Evolutionary conservation across 257 asterid species (phyloP).

Genomic region (Solanum pennellii): DNA sequence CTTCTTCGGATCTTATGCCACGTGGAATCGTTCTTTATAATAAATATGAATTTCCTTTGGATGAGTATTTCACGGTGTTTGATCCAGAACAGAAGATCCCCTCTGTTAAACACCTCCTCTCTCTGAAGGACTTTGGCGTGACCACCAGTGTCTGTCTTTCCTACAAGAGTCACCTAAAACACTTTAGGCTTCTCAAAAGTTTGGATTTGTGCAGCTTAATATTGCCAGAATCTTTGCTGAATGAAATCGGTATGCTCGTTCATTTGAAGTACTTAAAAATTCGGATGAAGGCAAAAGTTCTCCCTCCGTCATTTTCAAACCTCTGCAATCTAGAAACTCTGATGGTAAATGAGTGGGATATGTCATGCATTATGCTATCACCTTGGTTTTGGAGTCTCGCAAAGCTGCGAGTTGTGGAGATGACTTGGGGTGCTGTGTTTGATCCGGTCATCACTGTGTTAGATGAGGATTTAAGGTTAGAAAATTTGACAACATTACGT

Average conservation of each 20-base stretch:
- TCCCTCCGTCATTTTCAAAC: neutral
- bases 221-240: no score
- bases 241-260: neutral
- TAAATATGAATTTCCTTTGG: neutral
- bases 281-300: neutral
- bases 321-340: neutral
- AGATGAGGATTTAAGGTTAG: neutral
- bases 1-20: neutral
- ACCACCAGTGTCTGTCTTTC: no score
- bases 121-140: neutral
- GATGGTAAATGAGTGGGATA: neutral
- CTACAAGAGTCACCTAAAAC: no score
- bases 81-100: no score
- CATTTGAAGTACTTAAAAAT: neutral
- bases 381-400: neutral
- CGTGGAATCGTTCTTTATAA: neutral
- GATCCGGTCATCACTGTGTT: neutral
- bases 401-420: neutral
- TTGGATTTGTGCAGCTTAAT: no score
- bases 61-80: no score
- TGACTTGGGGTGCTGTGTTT: fast-evolving
- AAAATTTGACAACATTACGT: neutral
- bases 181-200: no score
- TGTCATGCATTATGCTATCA: neutral
- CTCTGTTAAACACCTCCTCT: neutral